Percentiles rank a stretch among this genome's conserved stretches.
Conservation (phyloP, 2,329 filamentous ascomycete genomes). For the Alternaria gansuensis region DNA sequence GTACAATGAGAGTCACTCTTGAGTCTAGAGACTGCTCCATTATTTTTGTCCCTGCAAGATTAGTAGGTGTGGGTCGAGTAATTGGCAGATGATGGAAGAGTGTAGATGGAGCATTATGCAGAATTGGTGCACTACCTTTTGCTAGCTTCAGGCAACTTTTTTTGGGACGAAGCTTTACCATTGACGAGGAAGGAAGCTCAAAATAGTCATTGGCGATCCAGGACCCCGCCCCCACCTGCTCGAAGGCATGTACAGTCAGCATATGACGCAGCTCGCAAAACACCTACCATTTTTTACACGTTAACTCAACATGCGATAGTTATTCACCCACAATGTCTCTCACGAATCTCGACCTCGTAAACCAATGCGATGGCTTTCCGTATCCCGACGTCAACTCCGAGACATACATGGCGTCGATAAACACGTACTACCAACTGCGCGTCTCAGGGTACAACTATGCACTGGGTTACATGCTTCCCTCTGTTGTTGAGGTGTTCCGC, state of each 20-base stretch:
- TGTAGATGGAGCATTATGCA: not conserved
- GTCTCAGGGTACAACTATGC: slow-evolving; percentile 69
- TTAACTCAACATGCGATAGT: slow-evolving; percentile 1
- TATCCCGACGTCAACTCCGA: slow-evolving; percentile 69
- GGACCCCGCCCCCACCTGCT: slow-evolving; percentile 41
- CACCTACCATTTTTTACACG: slow-evolving; percentile 4
- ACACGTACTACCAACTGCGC: slow-evolving; percentile 70
- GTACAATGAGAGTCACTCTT: slow-evolving; percentile 39
- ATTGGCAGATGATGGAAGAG: not conserved
- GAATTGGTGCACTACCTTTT: not conserved
- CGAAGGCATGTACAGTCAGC: slow-evolving; percentile 4
- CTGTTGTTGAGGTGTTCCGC: slow-evolving; percentile 66
- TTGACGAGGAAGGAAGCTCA: not conserved
- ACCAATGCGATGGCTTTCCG: slow-evolving; percentile 77
- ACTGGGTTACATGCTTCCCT: slow-evolving; percentile 68
- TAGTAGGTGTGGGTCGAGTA: not conserved
- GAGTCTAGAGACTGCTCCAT: not conserved
- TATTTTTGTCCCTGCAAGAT: not conserved
- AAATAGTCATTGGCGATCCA: slow-evolving; percentile 9
- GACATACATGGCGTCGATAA: slow-evolving; percentile 63
- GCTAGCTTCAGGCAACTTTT: slow-evolving; percentile 9
- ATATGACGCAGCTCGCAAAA: slow-evolving; percentile 24
- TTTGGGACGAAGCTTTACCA: not conserved
- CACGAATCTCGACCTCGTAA: slow-evolving; percentile 64
- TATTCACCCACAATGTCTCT: slow-evolving; percentile 41